Conservation (phyloP, 2,329 filamentous ascomycete genomes). For the Aspergillus proliferans region DNA sequence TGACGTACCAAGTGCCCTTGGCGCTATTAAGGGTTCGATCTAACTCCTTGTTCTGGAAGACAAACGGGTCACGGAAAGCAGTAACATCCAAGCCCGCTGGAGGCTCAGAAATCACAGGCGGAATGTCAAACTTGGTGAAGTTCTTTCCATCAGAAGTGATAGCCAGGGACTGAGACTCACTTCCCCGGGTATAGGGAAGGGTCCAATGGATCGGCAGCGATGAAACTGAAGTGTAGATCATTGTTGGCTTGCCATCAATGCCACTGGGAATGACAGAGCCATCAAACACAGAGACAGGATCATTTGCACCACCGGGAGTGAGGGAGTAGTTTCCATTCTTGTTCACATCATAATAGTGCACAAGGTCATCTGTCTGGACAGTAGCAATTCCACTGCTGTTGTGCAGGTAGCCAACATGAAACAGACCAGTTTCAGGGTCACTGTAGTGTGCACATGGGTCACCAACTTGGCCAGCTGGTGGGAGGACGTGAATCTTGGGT, state of each 20-base stretch:
- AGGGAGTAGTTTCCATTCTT: slow-evolving; percentile 7
- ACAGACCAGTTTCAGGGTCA: slow-evolving; percentile 12
- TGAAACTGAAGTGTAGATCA: slow-evolving; percentile 45
- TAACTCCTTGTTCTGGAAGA: slow-evolving; percentile 10
- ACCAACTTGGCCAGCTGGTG: slow-evolving; percentile 12
- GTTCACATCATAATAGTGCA: slow-evolving; percentile 11
- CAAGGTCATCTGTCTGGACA: slow-evolving; percentile 10
- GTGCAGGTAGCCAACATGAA: slow-evolving; percentile 15
- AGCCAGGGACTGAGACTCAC: slow-evolving; percentile 43
- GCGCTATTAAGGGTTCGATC: slow-evolving; percentile 7
- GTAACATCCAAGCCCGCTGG: slow-evolving; percentile 12
- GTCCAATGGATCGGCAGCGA: slow-evolving; percentile 42
- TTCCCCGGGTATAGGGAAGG: slow-evolving; percentile 37
- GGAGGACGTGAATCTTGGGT: slow-evolving; percentile 12
- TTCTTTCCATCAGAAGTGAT: slow-evolving; percentile 43
- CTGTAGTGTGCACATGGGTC: slow-evolving; percentile 14
- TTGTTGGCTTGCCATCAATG: slow-evolving; percentile 39
- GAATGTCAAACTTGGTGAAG: slow-evolving; percentile 42
- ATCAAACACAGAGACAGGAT: slow-evolving; percentile 14
- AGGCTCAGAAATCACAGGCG: slow-evolving; percentile 37
- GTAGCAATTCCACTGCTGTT: slow-evolving; percentile 11
- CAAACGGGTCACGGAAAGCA: slow-evolving; percentile 15
- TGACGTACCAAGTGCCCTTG: slow-evolving; percentile 12
- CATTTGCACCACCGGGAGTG: slow-evolving; percentile 11
- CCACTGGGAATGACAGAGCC: slow-evolving; percentile 14